These are phyloP conservation scores for Pterulicium gracile DNA, from an alignment of 1,284 basidiomycete genomes.

Conservation along the genomic window DNA sequence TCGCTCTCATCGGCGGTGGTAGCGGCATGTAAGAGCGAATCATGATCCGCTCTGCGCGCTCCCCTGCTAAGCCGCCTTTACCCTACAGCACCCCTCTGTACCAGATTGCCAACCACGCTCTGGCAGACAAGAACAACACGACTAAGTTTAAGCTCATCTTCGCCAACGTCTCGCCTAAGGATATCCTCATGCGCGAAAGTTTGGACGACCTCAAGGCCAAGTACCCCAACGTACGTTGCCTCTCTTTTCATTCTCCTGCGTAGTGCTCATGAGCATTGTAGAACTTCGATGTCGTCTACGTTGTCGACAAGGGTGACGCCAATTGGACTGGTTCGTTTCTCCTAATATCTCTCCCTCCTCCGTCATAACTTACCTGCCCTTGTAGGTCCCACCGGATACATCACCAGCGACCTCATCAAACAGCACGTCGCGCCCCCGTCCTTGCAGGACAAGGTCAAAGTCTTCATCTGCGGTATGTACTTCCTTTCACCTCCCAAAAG, in stretches of 20 bases:
- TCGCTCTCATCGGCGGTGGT: conserved; percentile 86
- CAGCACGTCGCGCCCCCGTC: conserved; percentile 62
- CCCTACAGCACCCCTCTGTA: conserved; percentile 61
- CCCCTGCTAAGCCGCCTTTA: conserved; percentile 6
- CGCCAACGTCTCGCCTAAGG: conserved; percentile 83
- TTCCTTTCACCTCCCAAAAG: too few relatives aligned
- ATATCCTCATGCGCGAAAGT: conserved; percentile 82
- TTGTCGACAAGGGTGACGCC: conserved; percentile 68
- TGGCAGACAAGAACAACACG: conserved; percentile 70
- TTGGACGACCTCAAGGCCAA: conserved; percentile 68
- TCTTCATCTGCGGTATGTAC: conserved; percentile 75
- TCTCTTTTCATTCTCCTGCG: neutral
- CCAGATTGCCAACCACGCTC: conserved; percentile 67
- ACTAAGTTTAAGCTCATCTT: conserved; percentile 93
- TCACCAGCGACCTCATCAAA: conserved; percentile 64
- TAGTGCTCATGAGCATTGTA: neutral
- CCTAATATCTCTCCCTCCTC: neutral
- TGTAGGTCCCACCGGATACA: conserved; percentile 58
- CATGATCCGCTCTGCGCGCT: too few relatives aligned
- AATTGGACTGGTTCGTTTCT: conserved; percentile 57
- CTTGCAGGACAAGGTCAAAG: conserved; percentile 72
- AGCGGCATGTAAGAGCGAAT: conserved; percentile 58
- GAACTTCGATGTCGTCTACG: conserved; percentile 76
- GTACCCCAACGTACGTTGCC: conserved; percentile 36
- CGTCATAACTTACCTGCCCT: conserved; percentile 2